Base-by-base conservation (phyloP, 2,329 filamentous ascomycete genomes). In the Botrytis aclada region DNA sequence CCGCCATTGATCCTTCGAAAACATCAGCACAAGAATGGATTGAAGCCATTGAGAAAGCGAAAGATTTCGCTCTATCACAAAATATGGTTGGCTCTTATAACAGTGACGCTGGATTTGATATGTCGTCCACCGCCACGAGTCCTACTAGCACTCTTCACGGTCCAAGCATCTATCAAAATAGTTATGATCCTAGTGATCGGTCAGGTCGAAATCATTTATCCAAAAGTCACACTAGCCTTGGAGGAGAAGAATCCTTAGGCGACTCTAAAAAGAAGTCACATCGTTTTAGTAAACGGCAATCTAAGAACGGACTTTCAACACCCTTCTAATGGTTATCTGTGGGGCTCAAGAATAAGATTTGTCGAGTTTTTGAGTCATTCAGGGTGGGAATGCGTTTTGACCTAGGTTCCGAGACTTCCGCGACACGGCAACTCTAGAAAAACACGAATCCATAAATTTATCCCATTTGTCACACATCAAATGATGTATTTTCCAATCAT, bases 301-400 rank as follows among this genome's bases (percentile, higher is more conserved):
- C 93, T 25, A 97, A 97, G 84, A 97, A 94, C 81, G 95, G 95
- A n/a, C 87, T 97, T 66, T 94, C 94, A 41, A 92, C 95, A 66
- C 92, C 93, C 25, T 73, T 73, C 32, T 73, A 73, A 69, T 67
- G 47, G 32, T 66, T 39, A 9, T 20, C 45, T 29, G 34, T 45
- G 54, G 37, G 54, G 39, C 14, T 25, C 43, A 43, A n/a, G 39
- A 69, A 69, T 2, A 43, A 34, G 29, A 61, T 32, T 67, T 7
- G 16, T n/a, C 64, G n/a, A 9, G 32, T 54, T 34, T 67, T 67
- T 16, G 37, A 56, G 20, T 41, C 37, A 41, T 56, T 16, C 10
- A 54, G 25, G 37, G 25, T 56, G 39, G 16, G 25, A 41, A 54
- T 29, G 64, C 47, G 39, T 32, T 37, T 54, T 29, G 34, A 54